Conservation (phyloP, 2,329 filamentous ascomycete genomes). For the Monilinia laxa region DNA sequence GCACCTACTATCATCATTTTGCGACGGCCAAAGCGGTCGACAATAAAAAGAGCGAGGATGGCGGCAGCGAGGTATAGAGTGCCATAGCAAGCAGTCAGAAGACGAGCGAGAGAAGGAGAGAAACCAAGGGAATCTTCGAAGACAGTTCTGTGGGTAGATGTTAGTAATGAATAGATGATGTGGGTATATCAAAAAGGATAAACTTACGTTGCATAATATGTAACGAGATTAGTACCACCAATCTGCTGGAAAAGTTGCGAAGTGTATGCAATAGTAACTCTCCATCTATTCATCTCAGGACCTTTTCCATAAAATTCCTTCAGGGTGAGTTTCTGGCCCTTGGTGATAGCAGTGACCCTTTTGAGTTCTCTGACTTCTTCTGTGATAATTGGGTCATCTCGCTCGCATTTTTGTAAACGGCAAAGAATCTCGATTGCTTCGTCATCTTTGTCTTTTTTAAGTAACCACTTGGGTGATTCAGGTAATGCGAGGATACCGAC, state of each 20-base stretch:
- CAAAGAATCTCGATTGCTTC: slow-evolving; percentile 36
- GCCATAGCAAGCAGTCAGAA: slow-evolving; percentile 37
- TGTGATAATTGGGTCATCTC: slow-evolving; percentile 25
- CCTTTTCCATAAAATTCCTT: slow-evolving; percentile 30
- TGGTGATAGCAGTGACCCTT: slow-evolving; percentile 41
- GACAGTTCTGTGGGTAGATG: slow-evolving; percentile 46
- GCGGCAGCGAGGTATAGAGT: slow-evolving; percentile 63
- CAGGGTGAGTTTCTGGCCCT: slow-evolving; percentile 33
- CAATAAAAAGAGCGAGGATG: slow-evolving; percentile 58
- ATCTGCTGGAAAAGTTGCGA: slow-evolving; percentile 55
- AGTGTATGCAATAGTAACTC: slow-evolving; percentile 52
- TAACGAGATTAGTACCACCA: slow-evolving; percentile 46
- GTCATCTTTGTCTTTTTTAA: slow-evolving; percentile 22
- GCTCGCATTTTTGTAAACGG: slow-evolving; percentile 29
- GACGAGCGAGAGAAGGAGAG: slow-evolving; percentile 46
- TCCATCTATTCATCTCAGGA: slow-evolving; percentile 53
- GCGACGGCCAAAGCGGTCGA: slow-evolving; percentile 52
- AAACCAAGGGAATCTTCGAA: slow-evolving; percentile 62
- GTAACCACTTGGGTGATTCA: slow-evolving; percentile 51
- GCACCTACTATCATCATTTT: slow-evolving; percentile 52
- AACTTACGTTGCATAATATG: slow-evolving; percentile 53
- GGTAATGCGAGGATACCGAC: slow-evolving; percentile 52
- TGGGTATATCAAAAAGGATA: slow-evolving; percentile 34
- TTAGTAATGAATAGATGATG: not conserved
- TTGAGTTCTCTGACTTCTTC: slow-evolving; percentile 35